A percentile compares a stretch with the other conserved stretches of the same genome.
Conservation (phyloP, 495 filamentous ascomycete species). For the Penicillium parvum region DNA sequence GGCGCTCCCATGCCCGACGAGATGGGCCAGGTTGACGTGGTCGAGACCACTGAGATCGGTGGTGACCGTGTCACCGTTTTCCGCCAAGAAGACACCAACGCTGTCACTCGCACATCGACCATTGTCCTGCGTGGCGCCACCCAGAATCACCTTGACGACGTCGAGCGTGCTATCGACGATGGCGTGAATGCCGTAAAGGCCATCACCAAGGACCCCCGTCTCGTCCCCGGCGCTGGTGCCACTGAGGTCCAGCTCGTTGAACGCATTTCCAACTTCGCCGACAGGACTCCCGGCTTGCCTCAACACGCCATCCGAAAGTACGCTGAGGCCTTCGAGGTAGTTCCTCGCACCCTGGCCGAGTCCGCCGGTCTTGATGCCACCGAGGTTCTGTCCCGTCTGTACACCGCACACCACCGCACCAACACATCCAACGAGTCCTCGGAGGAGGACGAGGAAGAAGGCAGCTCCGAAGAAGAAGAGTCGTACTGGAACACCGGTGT, state of each 20-base stretch:
- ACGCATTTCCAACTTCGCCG: constrained; percentile 79
- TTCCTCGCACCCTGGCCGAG: constrained; percentile 89
- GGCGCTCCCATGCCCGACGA: constrained; percentile 99
- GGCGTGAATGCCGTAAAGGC: constrained; percentile 99
- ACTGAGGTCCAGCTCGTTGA: constrained; percentile 94
- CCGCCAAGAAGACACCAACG: constrained; percentile 89
- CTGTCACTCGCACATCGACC: constrained; percentile 87
- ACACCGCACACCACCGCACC: constrained; percentile 79
- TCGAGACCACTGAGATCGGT: constrained; percentile 97
- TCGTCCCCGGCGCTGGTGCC: constrained; percentile 93
- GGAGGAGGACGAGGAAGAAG: constrained; percentile 35
- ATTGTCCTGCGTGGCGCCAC: constrained; percentile 94
- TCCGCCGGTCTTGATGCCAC: constrained; percentile 94
- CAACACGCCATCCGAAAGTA: constrained; percentile 97
- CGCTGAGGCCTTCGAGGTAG: constrained; percentile 95
- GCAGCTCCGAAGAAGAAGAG: constrained; percentile 48
- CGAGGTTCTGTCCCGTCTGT: constrained; percentile 84
- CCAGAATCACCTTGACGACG: constrained; percentile 94
- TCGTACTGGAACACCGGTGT: constrained; percentile 87
- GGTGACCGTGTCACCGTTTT: constrained; percentile 98
- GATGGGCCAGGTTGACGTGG: constrained; percentile 92
- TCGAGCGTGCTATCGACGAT: constrained; percentile 96
- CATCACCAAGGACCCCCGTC: constrained; percentile 84
- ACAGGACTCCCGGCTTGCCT: constrained; percentile 84
- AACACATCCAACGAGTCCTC: constrained; percentile 23